These are phyloP conservation scores for Colletotrichum echinochloae DNA, from an alignment of 2,329 filamentous ascomycete species.

Conservation along the genomic window DNA sequence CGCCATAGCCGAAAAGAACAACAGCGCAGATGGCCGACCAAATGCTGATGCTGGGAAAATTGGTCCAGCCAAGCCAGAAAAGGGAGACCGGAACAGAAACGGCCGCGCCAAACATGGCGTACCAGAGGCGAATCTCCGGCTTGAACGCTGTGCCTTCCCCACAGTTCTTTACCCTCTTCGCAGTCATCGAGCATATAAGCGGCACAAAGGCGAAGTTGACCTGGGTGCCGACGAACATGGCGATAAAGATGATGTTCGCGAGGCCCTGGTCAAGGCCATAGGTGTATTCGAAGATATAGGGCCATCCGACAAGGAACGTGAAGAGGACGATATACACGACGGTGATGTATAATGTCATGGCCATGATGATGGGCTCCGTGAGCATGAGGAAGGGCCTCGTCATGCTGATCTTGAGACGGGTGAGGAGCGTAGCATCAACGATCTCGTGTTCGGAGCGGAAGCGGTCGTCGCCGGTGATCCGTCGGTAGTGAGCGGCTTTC, in stretches of 20 bases:
- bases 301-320: conserved; percentile 64
- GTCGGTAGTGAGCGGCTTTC: conserved; percentile 70
- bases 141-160: conserved; percentile 47
- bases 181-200: conserved; percentile 49
- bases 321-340: conserved; percentile 67
- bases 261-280: conserved; percentile 58
- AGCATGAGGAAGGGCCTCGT: conserved; percentile 56
- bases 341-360: conserved; percentile 63
- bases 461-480: conserved; percentile 70
- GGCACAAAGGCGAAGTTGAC: conserved; percentile 50
- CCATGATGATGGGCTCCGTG: conserved; percentile 53
- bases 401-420: conserved; percentile 60
- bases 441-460: conserved; percentile 75
- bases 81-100: conserved; percentile 56
- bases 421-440: conserved; percentile 61
- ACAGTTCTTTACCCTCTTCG: not conserved
- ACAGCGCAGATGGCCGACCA: conserved; percentile 59
- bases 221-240: conserved; percentile 57
- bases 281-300: conserved; percentile 59
- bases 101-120: conserved; percentile 57
- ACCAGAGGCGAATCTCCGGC: conserved; percentile 56
- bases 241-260: conserved; percentile 57
- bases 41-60: conserved; percentile 54
- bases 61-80: conserved; percentile 65
- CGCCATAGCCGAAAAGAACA: conserved; percentile 57